Evolutionary conservation across 768 basidiomycete species (phyloP).

Genomic region (Pleurotus pulmonarius): DNA sequence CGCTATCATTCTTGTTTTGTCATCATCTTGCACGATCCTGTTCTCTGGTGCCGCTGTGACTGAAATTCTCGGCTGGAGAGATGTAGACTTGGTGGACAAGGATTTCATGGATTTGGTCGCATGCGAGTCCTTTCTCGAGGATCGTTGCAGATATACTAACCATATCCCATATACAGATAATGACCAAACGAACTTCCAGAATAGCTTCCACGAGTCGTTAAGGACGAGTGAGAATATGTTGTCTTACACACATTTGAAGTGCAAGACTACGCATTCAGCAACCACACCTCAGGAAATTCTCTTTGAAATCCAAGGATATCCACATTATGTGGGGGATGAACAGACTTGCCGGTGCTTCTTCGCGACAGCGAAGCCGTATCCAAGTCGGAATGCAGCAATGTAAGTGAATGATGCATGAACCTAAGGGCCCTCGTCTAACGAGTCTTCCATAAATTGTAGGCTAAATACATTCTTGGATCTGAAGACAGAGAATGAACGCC

Average conservation of each 20-base stretch:
- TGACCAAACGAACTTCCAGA: constrained; percentile 54
- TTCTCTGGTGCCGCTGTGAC: constrained; percentile 66
- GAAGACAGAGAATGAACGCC: constrained; percentile 81
- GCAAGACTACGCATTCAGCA: constrained; percentile 30
- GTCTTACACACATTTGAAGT: constrained; percentile 58
- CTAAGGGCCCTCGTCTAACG: background rate
- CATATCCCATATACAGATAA: constrained; percentile 35
- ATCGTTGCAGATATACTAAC: too few relatives aligned
- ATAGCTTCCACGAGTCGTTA: constrained; percentile 54
- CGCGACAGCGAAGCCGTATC: constrained; percentile 72
- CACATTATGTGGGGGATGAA: constrained; percentile 41
- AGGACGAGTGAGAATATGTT: constrained; percentile 47
- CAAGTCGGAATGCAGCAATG: constrained; percentile 69
- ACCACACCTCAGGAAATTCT: constrained; percentile 43
- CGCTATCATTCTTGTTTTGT: constrained; percentile 65
- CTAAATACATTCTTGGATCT: constrained; percentile 75
- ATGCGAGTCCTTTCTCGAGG: constrained; percentile 33
- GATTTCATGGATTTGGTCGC: constrained; percentile 65
- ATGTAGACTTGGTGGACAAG: constrained; percentile 66
- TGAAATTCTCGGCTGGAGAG: constrained; percentile 76
- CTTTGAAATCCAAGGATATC: constrained; percentile 69
- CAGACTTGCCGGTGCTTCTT: constrained; percentile 59
- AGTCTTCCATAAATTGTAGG: constrained; percentile 31
- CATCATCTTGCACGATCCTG: constrained; percentile 55
- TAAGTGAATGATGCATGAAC: constrained; percentile 25